Evolutionary conservation across 2,329 filamentous ascomycete genomes (phyloP).

Genomic region (Colletotrichum theobromicola): DNA sequence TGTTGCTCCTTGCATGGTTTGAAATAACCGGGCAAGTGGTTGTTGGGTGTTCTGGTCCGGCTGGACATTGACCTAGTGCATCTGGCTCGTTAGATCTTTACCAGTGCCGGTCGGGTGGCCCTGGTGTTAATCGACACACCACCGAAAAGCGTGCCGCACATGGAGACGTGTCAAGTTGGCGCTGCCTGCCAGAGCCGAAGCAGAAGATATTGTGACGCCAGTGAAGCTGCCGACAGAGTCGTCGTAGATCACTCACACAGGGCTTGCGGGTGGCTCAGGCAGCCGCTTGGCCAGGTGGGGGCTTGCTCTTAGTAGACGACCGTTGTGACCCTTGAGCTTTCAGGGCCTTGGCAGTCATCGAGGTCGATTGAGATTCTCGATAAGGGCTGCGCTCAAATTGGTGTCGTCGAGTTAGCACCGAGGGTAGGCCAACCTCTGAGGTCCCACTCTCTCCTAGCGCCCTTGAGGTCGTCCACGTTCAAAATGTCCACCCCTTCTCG

Average conservation of each 20-base stretch:
- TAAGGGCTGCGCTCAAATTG: background rate
- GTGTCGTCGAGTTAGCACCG: background rate
- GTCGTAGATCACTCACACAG: background rate
- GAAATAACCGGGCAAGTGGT: background rate
- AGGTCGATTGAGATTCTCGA: background rate
- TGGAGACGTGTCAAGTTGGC: background rate
- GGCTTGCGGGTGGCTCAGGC: background rate
- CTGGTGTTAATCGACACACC: background rate
- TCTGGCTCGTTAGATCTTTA: background rate
- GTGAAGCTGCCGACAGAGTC: background rate
- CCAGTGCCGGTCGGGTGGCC: background rate
- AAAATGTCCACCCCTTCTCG: constrained; percentile 64
- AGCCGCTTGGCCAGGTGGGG: background rate
- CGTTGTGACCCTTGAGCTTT: background rate
- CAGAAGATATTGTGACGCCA: background rate
- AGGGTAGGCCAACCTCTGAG: constrained; percentile 11
- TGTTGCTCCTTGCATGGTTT: background rate
- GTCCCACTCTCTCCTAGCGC: constrained; percentile 44
- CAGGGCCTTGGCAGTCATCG: background rate
- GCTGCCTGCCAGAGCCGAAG: background rate
- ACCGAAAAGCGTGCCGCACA: background rate
- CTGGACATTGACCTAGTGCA: background rate
- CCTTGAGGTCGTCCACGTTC: constrained; percentile 65
- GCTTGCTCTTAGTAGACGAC: background rate
- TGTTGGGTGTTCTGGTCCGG: background rate